Percentiles rank a stretch among this genome's conserved stretches.
These are phyloP conservation scores for Penicillium sp. DNA, from an alignment of 2,329 filamentous ascomycete genomes.

Conservation along the genomic window DNA sequence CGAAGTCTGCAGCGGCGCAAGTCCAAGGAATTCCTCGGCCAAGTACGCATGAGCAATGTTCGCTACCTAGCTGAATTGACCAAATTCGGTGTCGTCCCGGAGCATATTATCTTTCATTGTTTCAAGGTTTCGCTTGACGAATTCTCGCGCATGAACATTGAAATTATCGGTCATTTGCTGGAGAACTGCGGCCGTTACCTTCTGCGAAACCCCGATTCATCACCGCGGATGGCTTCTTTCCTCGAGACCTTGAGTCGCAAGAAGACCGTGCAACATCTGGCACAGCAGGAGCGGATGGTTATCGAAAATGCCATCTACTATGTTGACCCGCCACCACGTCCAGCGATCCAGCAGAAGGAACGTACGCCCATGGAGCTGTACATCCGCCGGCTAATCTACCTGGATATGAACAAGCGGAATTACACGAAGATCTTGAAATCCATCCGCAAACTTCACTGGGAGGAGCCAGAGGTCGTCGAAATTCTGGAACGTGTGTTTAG, in stretches of 20 bases:
- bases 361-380: conserved; percentile 90
- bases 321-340: conserved; percentile 89
- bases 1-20: conserved; percentile 94
- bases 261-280: conserved; percentile 91
- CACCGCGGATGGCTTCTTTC: conserved; percentile 89
- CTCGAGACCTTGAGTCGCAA: conserved; percentile 93
- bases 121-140: conserved; percentile 96
- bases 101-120: conserved; percentile 98
- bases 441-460: conserved; percentile 94
- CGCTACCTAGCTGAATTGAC: conserved; percentile 97
- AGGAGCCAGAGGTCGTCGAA: conserved; percentile 80
- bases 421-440: conserved; percentile 93
- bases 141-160: conserved; percentile 98
- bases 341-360: conserved; percentile 95
- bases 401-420: conserved; percentile 90
- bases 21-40: conserved; percentile 93
- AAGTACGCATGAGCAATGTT: conserved; percentile 89
- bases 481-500: conserved; percentile 89
- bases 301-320: conserved; percentile 99
- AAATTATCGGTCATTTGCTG: conserved; percentile 92
- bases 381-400: conserved; percentile 85
- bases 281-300: conserved; percentile 94
- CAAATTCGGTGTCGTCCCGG: conserved; percentile 95
- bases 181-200: conserved; percentile 96
- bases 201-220: conserved; percentile 86